Base-by-base conservation (phyloP, 306 rosid genomes). In the Cyclanthera cordifolia region DNA sequence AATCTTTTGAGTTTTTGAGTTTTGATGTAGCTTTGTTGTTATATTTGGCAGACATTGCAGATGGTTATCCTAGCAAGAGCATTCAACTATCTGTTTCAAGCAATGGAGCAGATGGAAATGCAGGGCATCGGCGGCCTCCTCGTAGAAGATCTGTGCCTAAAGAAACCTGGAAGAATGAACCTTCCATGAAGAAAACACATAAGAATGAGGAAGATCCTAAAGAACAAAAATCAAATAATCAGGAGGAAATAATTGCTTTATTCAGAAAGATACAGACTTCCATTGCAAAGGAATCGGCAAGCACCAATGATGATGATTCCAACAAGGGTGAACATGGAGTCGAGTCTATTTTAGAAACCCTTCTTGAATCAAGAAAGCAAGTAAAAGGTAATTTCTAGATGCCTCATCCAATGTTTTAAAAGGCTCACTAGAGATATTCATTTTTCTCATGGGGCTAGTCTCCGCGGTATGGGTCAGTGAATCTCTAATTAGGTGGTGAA, bases 11-110 rank as follows among this genome's bases (percentile, higher is more conserved):
- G 66, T 23, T 56, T 21, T 55, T 24, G 72, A 60, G 27, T 20
- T 72, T 80, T 83, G 88, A 81, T 87, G 90, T 90, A 82, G 88
- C 86, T 81, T 81, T 85, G 66, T 81, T 85, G 66, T 85, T 82
- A 65, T 80, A 81, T 85, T 77, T 87, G 86, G 81, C 90, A 75
- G 87, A 85, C 77, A 73, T 81, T 81, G 83, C 83, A 71, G 94
- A 77, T 79, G 73, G 75, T 68, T 23, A 57, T 39, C 43, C 76
- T 1, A 77, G 39, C 30, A 77, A 69, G 63, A 77, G 17, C 30
- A 34, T 58, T 25, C 72, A 16, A 30, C 59, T 75, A 27, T 41
- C 64, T 10, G 56, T 74, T 53, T 47, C 83, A 14, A 76, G 82
- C 71, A 30, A 34, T 60, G 72, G 74, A 52, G 60, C 77, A 16